phyloP scores from a whole-genome alignment of 192 early-diverging fungal species.

The Backusella liffmaniae region DNA sequence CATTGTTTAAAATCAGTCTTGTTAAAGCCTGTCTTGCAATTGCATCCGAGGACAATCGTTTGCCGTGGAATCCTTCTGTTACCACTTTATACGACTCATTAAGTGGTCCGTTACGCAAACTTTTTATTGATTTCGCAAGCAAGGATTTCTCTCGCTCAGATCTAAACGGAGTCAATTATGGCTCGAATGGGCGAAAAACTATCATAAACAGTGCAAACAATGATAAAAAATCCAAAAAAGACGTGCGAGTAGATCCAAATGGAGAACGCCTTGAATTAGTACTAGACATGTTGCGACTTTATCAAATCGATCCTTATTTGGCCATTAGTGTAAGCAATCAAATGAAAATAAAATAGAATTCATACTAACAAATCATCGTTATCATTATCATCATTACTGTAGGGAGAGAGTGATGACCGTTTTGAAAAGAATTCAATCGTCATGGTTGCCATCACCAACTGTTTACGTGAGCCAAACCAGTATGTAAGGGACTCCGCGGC shows the following conservation, averaged over 20 bases:
- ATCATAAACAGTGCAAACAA: constrained; percentile 22
- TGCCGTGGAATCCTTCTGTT: constrained; percentile 73
- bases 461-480: constrained; percentile 69
- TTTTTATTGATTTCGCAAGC: constrained; percentile 60
- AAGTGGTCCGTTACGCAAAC: constrained; percentile 55
- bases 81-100: constrained; percentile 55
- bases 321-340: constrained; percentile 61
- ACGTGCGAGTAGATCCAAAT: constrained; percentile 39
- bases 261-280: constrained; percentile 85
- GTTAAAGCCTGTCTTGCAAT: constrained; percentile 73
- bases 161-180: constrained; percentile 16
- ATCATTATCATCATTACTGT: not conserved
- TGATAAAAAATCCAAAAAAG: constrained; percentile 51
- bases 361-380: not conserved
- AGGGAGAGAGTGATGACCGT: constrained; percentile 61
- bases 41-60: constrained; percentile 59
- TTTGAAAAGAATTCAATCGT: constrained; percentile 73
- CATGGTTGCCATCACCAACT: constrained; percentile 71
- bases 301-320: constrained; percentile 72
- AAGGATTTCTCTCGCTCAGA: constrained; percentile 35
- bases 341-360: not conserved
- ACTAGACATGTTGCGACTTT: constrained; percentile 70
- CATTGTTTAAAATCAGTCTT: constrained; percentile 78
- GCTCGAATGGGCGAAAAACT: constrained; percentile 27
- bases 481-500: constrained; percentile 73